phyloP scores from a whole-genome alignment of 2,329 filamentous ascomycete genomes.

The Bimuria novae-zelandiae region DNA sequence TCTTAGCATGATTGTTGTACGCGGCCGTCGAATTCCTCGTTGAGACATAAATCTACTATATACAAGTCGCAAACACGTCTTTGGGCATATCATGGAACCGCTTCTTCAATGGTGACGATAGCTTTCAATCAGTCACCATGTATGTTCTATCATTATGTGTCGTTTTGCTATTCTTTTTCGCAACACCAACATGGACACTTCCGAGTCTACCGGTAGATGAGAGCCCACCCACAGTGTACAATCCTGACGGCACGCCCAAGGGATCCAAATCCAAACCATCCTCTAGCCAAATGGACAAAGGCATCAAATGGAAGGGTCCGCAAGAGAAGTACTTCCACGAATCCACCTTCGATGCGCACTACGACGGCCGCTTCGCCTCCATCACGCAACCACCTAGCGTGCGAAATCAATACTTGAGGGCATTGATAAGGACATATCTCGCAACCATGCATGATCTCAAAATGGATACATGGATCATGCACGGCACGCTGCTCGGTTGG shows the following conservation, averaged over 20 bases:
- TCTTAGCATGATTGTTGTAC: not conserved
- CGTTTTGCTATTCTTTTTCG: not conserved
- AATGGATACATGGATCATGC: conserved; percentile 67
- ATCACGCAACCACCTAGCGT: conserved; percentile 52
- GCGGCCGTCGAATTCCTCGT: not conserved
- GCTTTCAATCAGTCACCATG: not conserved
- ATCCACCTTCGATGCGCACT: conserved; percentile 57
- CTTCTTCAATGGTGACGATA: not conserved
- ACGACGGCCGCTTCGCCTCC: conserved; percentile 61
- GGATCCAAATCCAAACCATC: not conserved
- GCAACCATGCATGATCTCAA: conserved; percentile 61
- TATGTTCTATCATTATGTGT: not conserved
- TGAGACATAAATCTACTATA: not conserved
- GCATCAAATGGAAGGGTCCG: conserved; percentile 15
- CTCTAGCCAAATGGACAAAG: conserved; percentile 12
- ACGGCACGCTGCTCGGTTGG: conserved; percentile 65
- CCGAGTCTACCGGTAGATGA: not conserved
- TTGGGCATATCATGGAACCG: not conserved
- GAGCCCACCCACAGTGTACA: not conserved
- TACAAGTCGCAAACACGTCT: not conserved
- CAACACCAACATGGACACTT: not conserved
- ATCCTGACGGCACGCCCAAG: not conserved
- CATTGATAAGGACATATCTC: conserved; percentile 61
- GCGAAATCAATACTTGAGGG: conserved; percentile 54
- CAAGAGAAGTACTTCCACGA: conserved; percentile 44